Base-by-base conservation (phyloP, 306 rosid species). In the Citrullus mucosospermus region DNA sequence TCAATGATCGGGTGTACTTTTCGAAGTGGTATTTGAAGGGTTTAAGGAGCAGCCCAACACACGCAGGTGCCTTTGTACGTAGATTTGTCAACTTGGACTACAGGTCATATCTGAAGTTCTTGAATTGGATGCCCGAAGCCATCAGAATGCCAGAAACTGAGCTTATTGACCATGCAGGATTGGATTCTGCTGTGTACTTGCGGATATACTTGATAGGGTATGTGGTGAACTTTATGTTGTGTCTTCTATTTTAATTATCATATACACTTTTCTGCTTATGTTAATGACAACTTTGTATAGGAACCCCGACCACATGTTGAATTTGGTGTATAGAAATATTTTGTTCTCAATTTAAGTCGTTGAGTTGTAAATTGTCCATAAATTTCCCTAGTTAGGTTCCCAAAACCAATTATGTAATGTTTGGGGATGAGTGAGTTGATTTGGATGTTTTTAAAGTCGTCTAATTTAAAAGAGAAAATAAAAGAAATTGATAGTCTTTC, bases 111-210 rank as follows among this genome's bases (percentile, higher is more conserved):
- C 1, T 89, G 55, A 67, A 87, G 84, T 95, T 92, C 66, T 78
- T 92, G 87, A 88, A 88, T 84, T 95, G 98, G 98, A 92, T 95
- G 96, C 97, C 97, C 13, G 97, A 78, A 10, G 98, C 98, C n/a
- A 80, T 95, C 75, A 83, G 79, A 81, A 95, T 95, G 98, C 98
- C 98, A 0, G 98, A 95, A 79, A 96, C 83, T 36, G 98, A 92
- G 89, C 98, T 95, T 62, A 91, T 95, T 80, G 97, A 95, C 6
- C 98, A 95, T 82, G 96, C 98, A 36, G 98, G 98, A 81, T 75
- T 95, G 84, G 98, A 94, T 81, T 94, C 98, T 34, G 98, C 86
- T 78, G 98, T 94, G 74, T 94, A 94, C 88, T 82, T 94, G 88
- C 87, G 98, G 78, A 95, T 95, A 78, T 95, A 95, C 89, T 87